phyloP scores from a whole-genome alignment of 306 rosid genomes.

The Potentilla sterilis region DNA sequence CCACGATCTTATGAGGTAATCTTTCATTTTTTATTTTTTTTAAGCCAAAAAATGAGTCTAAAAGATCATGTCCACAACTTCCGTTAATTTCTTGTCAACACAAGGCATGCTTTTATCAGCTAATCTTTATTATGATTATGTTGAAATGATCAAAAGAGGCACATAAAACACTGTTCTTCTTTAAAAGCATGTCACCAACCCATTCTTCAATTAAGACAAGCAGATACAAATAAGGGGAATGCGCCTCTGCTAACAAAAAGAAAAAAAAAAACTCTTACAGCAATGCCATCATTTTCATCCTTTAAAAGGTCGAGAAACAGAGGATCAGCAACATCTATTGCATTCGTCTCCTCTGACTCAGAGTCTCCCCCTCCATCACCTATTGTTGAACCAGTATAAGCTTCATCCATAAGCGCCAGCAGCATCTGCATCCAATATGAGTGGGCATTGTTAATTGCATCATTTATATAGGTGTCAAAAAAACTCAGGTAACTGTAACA shows the following conservation, averaged over 20 bases:
- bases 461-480: slow-evolving; percentile 17
- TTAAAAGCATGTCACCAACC: background rate
- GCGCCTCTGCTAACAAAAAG: background rate
- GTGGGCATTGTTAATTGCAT: slow-evolving; percentile 14
- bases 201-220: slow-evolving; percentile 10
- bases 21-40: background rate
- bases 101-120: background rate
- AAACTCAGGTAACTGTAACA: slow-evolving; percentile 9
- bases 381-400: slow-evolving; percentile 92
- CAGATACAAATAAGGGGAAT: background rate
- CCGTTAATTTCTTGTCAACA: background rate
- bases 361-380: slow-evolving; percentile 94
- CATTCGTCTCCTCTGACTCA: slow-evolving; percentile 75
- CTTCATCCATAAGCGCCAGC: slow-evolving; percentile 99
- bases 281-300: slow-evolving; percentile 98
- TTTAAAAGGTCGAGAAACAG: slow-evolving; percentile 84
- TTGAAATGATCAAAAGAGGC: background rate
- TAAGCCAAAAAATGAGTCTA: background rate
- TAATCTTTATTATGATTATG: background rate
- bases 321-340: slow-evolving; percentile 79
- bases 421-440: slow-evolving; percentile 62
- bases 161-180: background rate
- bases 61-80: background rate
- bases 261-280: slow-evolving; percentile 50
- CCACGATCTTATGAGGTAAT: background rate